A percentile compares a stretch with the other conserved stretches of the same genome.
Evolutionary conservation across 2,329 filamentous ascomycete species (phyloP).

Genomic region (Phialocephala sp.): DNA sequence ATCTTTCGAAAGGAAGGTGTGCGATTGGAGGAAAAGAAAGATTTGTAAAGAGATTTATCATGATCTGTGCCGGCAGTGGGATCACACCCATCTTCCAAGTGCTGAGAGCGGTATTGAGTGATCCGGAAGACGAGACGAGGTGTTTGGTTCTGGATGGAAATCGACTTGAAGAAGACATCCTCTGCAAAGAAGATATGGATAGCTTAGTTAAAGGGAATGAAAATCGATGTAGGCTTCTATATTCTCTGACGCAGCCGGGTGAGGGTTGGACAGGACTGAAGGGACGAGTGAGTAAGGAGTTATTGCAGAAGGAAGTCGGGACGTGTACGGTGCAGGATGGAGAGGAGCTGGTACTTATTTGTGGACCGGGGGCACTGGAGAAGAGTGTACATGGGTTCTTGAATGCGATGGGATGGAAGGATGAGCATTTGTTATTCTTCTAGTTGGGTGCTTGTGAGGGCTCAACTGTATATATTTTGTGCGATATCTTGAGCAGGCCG

Average conservation of each 20-base stretch:
- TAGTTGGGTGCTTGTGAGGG: constrained; percentile 44
- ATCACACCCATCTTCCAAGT: constrained; percentile 93
- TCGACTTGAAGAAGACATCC: constrained; percentile 77
- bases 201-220: constrained; percentile 57
- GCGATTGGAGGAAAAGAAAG: constrained; percentile 61
- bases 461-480: constrained; percentile 1
- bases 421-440: constrained; percentile 78
- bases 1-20: constrained; percentile 71
- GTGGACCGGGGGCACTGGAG: constrained; percentile 79
- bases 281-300: constrained; percentile 68
- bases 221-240: constrained; percentile 66
- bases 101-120: constrained; percentile 72
- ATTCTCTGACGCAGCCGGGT: constrained; percentile 70
- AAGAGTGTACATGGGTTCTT: constrained; percentile 64
- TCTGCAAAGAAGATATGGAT: constrained; percentile 78
- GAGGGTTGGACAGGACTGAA: constrained; percentile 70
- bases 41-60: constrained; percentile 71
- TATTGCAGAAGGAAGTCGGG: constrained; percentile 66
- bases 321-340: constrained; percentile 46
- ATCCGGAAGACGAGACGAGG: constrained; percentile 65
- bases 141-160: constrained; percentile 84
- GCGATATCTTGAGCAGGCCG: constrained; percentile 9
- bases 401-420: constrained; percentile 69
- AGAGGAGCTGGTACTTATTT: constrained; percentile 73
- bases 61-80: constrained; percentile 89